Evolutionary conservation across 495 filamentous ascomycete species (phyloP).

Genomic region (Cryomyces minteri): DNA sequence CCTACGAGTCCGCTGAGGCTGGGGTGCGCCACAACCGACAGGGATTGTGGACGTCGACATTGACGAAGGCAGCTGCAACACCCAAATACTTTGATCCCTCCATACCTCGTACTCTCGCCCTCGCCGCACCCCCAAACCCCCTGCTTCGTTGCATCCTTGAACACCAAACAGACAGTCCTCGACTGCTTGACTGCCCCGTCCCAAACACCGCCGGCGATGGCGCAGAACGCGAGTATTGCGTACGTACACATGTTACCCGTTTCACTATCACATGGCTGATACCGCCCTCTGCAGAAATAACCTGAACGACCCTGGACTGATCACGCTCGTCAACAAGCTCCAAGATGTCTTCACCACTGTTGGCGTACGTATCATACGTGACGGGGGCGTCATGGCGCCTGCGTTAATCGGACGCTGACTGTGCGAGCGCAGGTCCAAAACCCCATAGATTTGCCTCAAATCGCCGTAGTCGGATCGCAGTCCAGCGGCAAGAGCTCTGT

Average conservation of each 20-base stretch:
- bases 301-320: slow-evolving; percentile 61
- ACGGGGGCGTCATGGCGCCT: not conserved
- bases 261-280: slow-evolving; percentile 2
- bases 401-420: slow-evolving; percentile 2
- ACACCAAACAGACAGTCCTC: too few relatives aligned
- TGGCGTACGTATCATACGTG: slow-evolving; percentile 46
- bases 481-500: slow-evolving; percentile 99
- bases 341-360: slow-evolving; percentile 99
- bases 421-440: slow-evolving; percentile 55
- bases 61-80: too few relatives aligned
- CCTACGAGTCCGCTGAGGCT: too few relatives aligned
- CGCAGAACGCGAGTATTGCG: slow-evolving; percentile 21
- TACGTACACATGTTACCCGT: slow-evolving; percentile 6
- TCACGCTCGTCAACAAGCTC: slow-evolving; percentile 95
- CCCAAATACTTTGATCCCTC: too few relatives aligned
- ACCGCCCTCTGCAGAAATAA: slow-evolving; percentile 36
- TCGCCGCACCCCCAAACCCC: too few relatives aligned
- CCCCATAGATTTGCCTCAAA: slow-evolving; percentile 97
- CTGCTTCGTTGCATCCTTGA: too few relatives aligned
- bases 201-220: slow-evolving; percentile 13
- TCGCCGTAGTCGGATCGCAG: slow-evolving; percentile 96
- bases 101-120: too few relatives aligned
- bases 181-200: too few relatives aligned
- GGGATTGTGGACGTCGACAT: too few relatives aligned
- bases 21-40: too few relatives aligned